phyloP scores from a whole-genome alignment of 2,329 filamentous ascomycete genomes.

The Talaromyces pinophilus region DNA sequence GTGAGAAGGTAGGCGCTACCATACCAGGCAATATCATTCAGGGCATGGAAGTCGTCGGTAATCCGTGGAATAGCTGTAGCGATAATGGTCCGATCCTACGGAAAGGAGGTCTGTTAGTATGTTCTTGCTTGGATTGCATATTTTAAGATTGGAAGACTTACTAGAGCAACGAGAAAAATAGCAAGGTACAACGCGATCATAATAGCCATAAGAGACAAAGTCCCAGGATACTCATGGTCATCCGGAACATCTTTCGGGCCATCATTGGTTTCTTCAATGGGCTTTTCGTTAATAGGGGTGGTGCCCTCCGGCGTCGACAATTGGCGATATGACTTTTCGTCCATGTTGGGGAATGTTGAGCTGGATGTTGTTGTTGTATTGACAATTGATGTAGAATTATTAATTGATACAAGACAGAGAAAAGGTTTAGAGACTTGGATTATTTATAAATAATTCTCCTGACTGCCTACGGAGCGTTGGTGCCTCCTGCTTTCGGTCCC shows the following conservation, averaged over 20 bases:
- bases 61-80: conserved; percentile 30
- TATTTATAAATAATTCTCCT: neutral
- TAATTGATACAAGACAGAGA: neutral
- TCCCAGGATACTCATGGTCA: conserved; percentile 19
- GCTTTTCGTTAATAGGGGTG: neutral
- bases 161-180: conserved; percentile 33
- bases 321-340: neutral
- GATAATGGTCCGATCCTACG: conserved; percentile 27
- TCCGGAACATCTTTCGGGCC: neutral
- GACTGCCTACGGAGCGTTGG: neutral
- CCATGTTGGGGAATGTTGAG: neutral
- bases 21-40: conserved; percentile 44
- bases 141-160: conserved; percentile 22
- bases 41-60: conserved; percentile 38
- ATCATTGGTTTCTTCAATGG: neutral
- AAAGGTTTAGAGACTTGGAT: neutral
- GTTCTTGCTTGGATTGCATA: neutral
- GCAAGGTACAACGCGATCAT: conserved; percentile 28
- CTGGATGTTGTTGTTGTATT: neutral
- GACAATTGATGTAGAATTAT: neutral
- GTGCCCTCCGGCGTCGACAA: neutral
- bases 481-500: neutral
- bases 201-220: conserved; percentile 18
- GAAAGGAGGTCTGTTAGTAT: neutral
- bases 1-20: conserved; percentile 47